Evolutionary conservation across 2,329 filamentous ascomycete species (phyloP), one percentile per base, ranked within the genome.

Genomic region (Rutstroemia sp.): DNA sequence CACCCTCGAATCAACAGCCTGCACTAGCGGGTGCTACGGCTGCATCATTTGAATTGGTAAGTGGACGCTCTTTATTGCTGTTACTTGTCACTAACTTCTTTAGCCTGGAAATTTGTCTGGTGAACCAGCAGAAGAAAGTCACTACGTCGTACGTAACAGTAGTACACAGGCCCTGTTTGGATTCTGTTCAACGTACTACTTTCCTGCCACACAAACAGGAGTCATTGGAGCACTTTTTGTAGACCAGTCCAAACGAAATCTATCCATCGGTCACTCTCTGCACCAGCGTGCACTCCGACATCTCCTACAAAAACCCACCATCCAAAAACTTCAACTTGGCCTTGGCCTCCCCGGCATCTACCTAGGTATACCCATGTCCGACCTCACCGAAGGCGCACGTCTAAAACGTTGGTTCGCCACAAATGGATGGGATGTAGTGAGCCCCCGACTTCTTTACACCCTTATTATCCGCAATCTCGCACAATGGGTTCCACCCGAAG

Each of bases 81-180:
- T 30, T 30, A 9, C 27, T 30, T 9, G 27, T 12, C 27, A 30
- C 27, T 30, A 10, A 30, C 27, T 30, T 10, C 27, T 30, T 3
- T 2, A 46, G 44, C 21, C 44, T 21, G 12, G 19, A 46, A 57
- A 61, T 34, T 48, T 17, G n/a, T 17, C 79, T 61, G 84, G 84
- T 63, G 76, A 81, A 0, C 81, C 85, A 47, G 79, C 95, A 27
- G 82, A 88, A 56, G 90, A 96, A 71, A 77, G 84, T 0, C 92
- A 97, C 70, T 95, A 92, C 67, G 91, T 96, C 8, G 92, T 97
- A 34, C 83, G 92, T 19, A 97, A 96, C 69, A 95, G 89, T 73
- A 95, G 88, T 70, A 97, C 92, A 0, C 87, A 90, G 60, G 89
- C 89, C 0, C 74, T 97, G 0, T 96, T 96, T 67, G 92, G 92